Conservation (phyloP, 805 yeast species). For the Candida rishiriensis region DNA sequence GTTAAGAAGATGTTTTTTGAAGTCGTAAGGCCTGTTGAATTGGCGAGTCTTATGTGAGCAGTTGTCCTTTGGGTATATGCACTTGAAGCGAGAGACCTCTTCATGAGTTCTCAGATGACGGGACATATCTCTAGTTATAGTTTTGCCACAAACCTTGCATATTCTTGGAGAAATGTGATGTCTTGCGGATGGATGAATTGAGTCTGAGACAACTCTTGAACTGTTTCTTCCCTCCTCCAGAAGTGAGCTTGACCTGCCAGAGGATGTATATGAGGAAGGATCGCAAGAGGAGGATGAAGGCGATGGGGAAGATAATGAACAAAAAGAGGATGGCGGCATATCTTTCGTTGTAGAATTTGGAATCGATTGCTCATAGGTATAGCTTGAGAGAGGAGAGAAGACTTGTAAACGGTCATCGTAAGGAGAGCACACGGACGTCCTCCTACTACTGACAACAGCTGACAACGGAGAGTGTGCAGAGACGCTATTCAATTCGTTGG, state of each 20-base stretch:
- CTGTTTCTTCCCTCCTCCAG: neutral
- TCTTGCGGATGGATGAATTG: slow-evolving; percentile 1
- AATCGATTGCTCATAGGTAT: no score
- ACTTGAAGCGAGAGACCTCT: slow-evolving; percentile 48
- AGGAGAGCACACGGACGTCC: neutral
- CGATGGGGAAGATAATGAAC: neutral
- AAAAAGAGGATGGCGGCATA: neutral
- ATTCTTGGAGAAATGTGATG: slow-evolving; percentile 10
- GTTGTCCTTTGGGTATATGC: slow-evolving; percentile 50
- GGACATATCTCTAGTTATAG: slow-evolving; percentile 55
- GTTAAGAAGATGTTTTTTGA: slow-evolving; percentile 59
- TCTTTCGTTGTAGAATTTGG: neutral
- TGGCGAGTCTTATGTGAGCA: slow-evolving; percentile 58
- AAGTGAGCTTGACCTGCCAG: neutral
- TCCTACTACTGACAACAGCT: neutral
- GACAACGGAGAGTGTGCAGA: neutral
- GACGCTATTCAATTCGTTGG: neutral
- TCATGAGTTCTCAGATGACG: slow-evolving; percentile 63
- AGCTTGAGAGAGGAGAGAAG: neutral
- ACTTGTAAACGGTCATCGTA: neutral
- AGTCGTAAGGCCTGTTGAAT: slow-evolving; percentile 66
- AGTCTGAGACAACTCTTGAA: neutral
- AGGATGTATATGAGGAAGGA: neutral
- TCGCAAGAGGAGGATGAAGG: neutral
- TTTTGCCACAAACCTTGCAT: slow-evolving; percentile 51